phyloP scores from a whole-genome alignment of 495 filamentous ascomycete species.

The Lasiosphaeria miniovina region DNA sequence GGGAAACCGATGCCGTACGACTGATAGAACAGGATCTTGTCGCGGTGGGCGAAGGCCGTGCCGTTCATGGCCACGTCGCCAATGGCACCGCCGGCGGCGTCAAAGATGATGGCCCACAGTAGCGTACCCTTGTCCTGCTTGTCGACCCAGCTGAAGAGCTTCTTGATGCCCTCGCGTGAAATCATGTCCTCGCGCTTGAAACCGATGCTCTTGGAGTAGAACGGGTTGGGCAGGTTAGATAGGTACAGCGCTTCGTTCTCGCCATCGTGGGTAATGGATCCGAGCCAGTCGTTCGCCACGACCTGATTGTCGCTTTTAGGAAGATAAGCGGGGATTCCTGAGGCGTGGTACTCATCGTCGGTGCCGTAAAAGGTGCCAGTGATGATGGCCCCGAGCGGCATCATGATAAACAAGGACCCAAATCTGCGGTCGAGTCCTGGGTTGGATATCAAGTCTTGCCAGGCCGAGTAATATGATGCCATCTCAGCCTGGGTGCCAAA shows the following conservation, averaged over 20 bases:
- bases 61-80: constrained; percentile 41
- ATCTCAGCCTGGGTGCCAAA: constrained; percentile 44
- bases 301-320: constrained; percentile 32
- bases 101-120: constrained; percentile 56
- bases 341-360: constrained; percentile 46
- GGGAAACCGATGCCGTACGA: constrained; percentile 55
- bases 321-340: constrained; percentile 43
- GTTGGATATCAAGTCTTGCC: constrained; percentile 47
- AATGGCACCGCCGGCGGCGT: constrained; percentile 55
- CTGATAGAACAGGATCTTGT: constrained; percentile 58
- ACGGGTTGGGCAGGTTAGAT: constrained; percentile 44
- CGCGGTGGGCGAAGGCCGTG: constrained; percentile 57
- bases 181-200: constrained; percentile 49
- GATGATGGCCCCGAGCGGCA: constrained; percentile 48
- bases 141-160: constrained; percentile 53
- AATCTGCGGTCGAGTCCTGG: constrained; percentile 53
- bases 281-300: constrained; percentile 56
- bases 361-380: constrained; percentile 53
- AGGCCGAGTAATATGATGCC: constrained; percentile 36
- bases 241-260: constrained; percentile 47
- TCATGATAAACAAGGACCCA: constrained; percentile 48
- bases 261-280: constrained; percentile 45
- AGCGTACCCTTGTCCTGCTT: constrained; percentile 42
- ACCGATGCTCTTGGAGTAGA: constrained; percentile 53
- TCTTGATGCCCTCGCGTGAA: constrained; percentile 33